Evolutionary conservation across 768 basidiomycete genomes (phyloP), one percentile per base, ranked within the genome.

Genomic region (Asterophora parasitica): DNA sequence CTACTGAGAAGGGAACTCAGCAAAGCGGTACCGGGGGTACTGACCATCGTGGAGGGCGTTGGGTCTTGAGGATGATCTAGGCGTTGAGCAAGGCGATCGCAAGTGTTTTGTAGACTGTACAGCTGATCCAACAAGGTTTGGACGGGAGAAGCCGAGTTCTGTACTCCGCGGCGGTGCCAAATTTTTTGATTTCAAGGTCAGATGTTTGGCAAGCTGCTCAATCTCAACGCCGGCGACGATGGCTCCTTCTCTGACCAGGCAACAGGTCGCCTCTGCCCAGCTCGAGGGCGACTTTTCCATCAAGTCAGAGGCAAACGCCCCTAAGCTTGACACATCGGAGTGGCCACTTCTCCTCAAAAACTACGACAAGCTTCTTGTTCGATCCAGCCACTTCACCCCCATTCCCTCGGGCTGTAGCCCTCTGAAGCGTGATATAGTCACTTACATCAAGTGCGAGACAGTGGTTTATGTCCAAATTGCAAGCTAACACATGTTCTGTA

Each of bases 281-380:
- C 71, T 81, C 44, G 72, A 78, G 17, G 86, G 84, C 19, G 86
- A 92, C 63, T 92, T 78, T 59, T 59, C 82, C 38, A 92, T 95
- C 67, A 88, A 92, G 65, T 82, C 92, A 3, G 88, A 93, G 66
- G 68, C 73, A 32, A 67, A 71, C 7, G 68, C 82, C 5, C 92
- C 92, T 7, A 78, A 78, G 57, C 79, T 95, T 26, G 91, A 98
- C 64, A 98, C 96, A 15, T 95, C 93, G 0, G 78, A 97, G 70
- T 99, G 96, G 96, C 96, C 96, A 30, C 75, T 99, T 7, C 81
- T 99, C 4, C 78, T 99, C 49, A 99, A 97, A 81, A 97, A 99
- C 68, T 99, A 98, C 68, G 95, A 97, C 78, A 95, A 96, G 65
- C 74, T 96, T 15, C 83, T 95, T 49, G 82, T 92, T 58, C 86